Evolutionary conservation across 495 filamentous ascomycete species (phyloP), one percentile per base, ranked within the genome.

Genomic region (Lophiotrema nucula): DNA sequence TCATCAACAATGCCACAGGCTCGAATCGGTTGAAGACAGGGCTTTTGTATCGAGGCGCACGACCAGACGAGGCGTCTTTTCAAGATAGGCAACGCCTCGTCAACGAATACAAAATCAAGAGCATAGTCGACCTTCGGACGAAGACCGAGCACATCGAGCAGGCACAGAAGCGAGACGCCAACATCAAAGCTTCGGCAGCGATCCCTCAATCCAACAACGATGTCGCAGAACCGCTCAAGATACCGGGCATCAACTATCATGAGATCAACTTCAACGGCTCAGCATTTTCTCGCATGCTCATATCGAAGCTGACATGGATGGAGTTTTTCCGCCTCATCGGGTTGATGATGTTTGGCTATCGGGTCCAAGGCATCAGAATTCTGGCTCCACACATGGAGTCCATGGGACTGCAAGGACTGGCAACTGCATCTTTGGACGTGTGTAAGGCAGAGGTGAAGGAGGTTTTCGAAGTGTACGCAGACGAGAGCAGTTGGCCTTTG

Each of bases 71-170:
- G 64, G 88, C 88, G 23, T 86, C 87, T 1, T 60, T 76, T 39
- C 69, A 74, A 53, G 90, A 93, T 69, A 79, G 81, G 53, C 66
- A 71, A 21, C 76, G 74, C 48, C 71, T 95, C 13, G 70, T 70
- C n/a, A 72, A 84, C 4, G 81, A 85, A 53, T 80, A 83, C 60
- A 77, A 79, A 42, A 81, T 95, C 43, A 77, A 76, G 24, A 88
- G 82, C 1, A 81, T 95, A 23, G 79, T 96, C 27, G 90, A 95
- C 70, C 73, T 95, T 15, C 81, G 89, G 35, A 88, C 88, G 53
- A 80, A 81, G 86, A 89, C 88, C 41, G 89, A 93, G 70, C 88
- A 88, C 65, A 72, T 81, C 60, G 81, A 86, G 68, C 84, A 84
- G 57, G 78, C 80, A n/a, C 71, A 81, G 47, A 89, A 86, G 69